Conservation (phyloP, 2,329 filamentous ascomycete species). For the Ilyonectria mors-panacis region DNA sequence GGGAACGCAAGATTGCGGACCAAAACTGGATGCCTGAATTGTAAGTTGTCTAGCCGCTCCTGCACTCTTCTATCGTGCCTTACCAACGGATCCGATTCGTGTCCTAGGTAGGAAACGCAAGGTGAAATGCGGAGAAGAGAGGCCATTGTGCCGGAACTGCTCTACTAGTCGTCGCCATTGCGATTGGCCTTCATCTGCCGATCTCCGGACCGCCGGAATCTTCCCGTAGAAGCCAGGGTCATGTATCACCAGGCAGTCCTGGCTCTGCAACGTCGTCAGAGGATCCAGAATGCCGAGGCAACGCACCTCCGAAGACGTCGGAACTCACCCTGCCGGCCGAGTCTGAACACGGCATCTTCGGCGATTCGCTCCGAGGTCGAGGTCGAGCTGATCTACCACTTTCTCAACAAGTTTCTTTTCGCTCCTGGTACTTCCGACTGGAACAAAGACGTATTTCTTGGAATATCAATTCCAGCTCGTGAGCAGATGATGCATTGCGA, state of each 20-base stretch:
- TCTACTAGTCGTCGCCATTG: constrained; percentile 14
- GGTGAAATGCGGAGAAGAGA: constrained; percentile 31
- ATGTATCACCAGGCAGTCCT: background rate
- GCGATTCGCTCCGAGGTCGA: constrained; percentile 14
- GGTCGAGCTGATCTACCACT: constrained; percentile 28
- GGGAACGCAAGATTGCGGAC: constrained; percentile 21
- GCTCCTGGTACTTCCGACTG: constrained; percentile 24
- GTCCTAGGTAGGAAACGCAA: constrained; percentile 24
- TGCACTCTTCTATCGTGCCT: background rate
- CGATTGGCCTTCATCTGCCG: constrained; percentile 22
- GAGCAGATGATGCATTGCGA: constrained; percentile 27
- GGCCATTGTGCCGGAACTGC: constrained; percentile 29
- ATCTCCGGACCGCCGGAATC: constrained; percentile 25
- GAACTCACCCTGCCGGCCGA: no score
- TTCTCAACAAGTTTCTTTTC: constrained; percentile 26
- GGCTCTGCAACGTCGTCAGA: background rate
- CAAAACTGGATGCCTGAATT: constrained; percentile 28
- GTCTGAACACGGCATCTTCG: no score
- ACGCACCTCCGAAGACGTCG: no score
- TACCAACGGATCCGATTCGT: background rate
- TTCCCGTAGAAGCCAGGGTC: background rate
- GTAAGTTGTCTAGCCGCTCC: background rate
- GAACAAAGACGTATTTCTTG: constrained; percentile 16
- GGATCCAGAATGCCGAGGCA: background rate
- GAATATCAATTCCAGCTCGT: constrained; percentile 27